Percentiles rank a stretch among this genome's conserved stretches.
phyloP scores from a whole-genome alignment of 2,329 filamentous ascomycete species.

The Drechslera avenae region DNA sequence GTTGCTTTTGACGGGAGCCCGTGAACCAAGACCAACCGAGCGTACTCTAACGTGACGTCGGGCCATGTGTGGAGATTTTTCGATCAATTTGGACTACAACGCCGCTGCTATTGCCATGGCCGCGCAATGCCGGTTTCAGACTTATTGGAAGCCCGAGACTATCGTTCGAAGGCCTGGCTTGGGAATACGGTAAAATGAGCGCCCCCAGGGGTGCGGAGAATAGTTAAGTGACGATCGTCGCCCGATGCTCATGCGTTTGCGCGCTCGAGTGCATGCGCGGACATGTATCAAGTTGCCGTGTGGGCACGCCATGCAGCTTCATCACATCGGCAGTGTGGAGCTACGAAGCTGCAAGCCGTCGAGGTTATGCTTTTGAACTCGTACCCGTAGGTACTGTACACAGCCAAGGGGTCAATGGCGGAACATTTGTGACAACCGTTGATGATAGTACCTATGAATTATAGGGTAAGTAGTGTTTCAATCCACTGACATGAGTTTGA shows the following conservation, averaged over 20 bases:
- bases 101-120: constrained; percentile 5
- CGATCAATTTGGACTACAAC: constrained; percentile 3
- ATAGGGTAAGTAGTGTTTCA: not conserved
- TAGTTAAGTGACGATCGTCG: constrained; percentile 14
- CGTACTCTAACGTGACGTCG: constrained; percentile 13
- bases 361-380: no score
- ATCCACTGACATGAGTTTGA: no score
- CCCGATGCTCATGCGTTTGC: constrained; percentile 5
- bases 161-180: constrained; percentile 4
- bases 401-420: no score
- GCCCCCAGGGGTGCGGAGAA: constrained; percentile 11
- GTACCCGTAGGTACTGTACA: no score
- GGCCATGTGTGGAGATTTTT: constrained; percentile 3
- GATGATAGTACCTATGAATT: not conserved
- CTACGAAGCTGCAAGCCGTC: no score
- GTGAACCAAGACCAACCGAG: constrained; percentile 13
- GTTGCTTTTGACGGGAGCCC: constrained; percentile 16
- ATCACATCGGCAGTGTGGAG: not conserved
- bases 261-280: constrained; percentile 1
- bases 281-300: constrained; percentile 1
- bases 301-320: constrained; percentile 8
- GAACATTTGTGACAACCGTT: no score
- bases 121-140: constrained; percentile 11
- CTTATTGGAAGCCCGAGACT: constrained; percentile 8
- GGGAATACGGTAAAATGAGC: constrained; percentile 3